Evolutionary conservation across 1,284 basidiomycete species (phyloP).

Genomic region (Wolfiporia cocos): DNA sequence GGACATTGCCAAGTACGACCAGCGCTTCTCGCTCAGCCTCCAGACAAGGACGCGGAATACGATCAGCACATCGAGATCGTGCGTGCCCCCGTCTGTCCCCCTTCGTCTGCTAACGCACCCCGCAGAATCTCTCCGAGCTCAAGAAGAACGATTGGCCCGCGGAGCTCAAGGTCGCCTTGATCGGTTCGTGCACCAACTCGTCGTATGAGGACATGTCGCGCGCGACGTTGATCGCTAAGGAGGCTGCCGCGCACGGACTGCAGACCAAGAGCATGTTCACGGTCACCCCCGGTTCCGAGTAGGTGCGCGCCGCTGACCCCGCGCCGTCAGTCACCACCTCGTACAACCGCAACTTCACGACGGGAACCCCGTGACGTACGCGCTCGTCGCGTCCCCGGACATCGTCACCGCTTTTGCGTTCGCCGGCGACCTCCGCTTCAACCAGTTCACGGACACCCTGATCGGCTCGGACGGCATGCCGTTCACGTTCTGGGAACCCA

Average conservation of each 20-base stretch:
- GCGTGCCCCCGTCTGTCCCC: conserved; percentile 96
- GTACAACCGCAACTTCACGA: conserved; percentile 99
- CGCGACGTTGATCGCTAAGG: conserved; percentile 88
- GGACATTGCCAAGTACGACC: conserved; percentile 87
- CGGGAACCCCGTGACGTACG: conserved; percentile 98
- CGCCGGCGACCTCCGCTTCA: conserved; percentile 92
- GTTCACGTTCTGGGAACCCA: conserved; percentile 94
- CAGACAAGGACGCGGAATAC: conserved; percentile 87
- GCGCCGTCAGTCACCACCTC: conserved; percentile 86
- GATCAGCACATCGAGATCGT: conserved; percentile 94
- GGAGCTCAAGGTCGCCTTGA: conserved; percentile 95
- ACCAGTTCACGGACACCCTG: conserved; percentile 92
- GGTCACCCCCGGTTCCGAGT: conserved; percentile 97
- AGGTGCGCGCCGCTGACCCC: conserved; percentile 87
- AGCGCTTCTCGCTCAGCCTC: conserved; percentile 89
- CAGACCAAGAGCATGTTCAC: conserved; percentile 93
- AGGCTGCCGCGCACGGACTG: conserved; percentile 86
- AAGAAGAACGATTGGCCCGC: conserved; percentile 96
- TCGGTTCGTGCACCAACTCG: conserved; percentile 99
- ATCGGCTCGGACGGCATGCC: conserved; percentile 90
- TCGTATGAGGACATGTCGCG: conserved; percentile 99
- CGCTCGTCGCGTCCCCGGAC: conserved; percentile 98
- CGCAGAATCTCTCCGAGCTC: conserved; percentile 97
- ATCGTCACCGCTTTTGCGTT: conserved; percentile 97
- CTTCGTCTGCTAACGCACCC: conserved; percentile 98